phyloP scores from a whole-genome alignment of 805 yeast genomes.

The Pichia scutulata region DNA sequence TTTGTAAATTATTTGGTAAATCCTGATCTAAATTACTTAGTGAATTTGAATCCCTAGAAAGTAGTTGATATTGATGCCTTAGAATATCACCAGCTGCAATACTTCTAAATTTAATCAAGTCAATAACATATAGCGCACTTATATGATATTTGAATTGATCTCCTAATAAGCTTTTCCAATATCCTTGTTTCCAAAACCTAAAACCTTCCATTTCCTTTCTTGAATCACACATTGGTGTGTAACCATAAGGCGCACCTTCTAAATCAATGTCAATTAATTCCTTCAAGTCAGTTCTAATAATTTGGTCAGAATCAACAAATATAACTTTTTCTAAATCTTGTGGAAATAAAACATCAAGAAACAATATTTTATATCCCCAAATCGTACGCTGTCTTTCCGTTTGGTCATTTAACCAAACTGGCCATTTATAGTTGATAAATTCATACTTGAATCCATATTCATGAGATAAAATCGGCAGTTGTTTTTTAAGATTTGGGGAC shows the following conservation, averaged over 20 bases:
- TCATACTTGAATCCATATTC: slow-evolving; percentile 63
- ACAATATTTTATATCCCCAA: slow-evolving; percentile 84
- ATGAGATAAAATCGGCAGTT: slow-evolving; percentile 52
- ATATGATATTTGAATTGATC: slow-evolving; percentile 64
- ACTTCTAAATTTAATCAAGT: slow-evolving; percentile 57
- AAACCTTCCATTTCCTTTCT: slow-evolving; percentile 74
- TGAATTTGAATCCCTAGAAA: slow-evolving; percentile 74
- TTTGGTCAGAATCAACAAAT: slow-evolving; percentile 82
- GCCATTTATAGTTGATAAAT: slow-evolving; percentile 86
- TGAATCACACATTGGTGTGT: slow-evolving; percentile 81
- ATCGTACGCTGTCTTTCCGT: slow-evolving; percentile 69
- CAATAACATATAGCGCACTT: slow-evolving; percentile 79
- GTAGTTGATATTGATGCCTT: slow-evolving; percentile 75
- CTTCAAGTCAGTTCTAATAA: slow-evolving; percentile 65
- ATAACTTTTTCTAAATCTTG: slow-evolving; percentile 64
- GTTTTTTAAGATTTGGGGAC: slow-evolving; percentile 58
- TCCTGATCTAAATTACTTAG: slow-evolving; percentile 86
- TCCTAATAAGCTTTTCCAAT: slow-evolving; percentile 64
- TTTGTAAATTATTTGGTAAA: slow-evolving; percentile 81
- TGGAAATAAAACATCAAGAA: slow-evolving; percentile 84
- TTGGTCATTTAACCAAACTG: slow-evolving; percentile 78
- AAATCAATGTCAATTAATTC: slow-evolving; percentile 64
- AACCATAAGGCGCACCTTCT: slow-evolving; percentile 80
- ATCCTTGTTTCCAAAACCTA: slow-evolving; percentile 90
- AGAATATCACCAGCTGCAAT: slow-evolving; percentile 70